These are phyloP conservation scores for Dionaea muscipula DNA, from an alignment of 179 eudicot genomes.

Conservation along the genomic window DNA sequence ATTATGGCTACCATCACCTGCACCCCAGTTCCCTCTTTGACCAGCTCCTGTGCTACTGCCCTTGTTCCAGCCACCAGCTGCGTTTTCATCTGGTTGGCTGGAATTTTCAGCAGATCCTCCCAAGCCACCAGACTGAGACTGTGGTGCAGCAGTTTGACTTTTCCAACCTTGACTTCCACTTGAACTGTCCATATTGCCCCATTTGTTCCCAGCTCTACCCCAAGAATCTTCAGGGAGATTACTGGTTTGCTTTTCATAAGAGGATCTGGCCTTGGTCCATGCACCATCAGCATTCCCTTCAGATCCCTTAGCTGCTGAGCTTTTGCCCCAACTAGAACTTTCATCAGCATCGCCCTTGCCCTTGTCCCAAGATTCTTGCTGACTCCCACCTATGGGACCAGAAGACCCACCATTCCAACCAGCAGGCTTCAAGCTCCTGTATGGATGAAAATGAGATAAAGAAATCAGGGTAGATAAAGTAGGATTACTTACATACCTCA, in stretches of 20 bases:
- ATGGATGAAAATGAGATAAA: no score
- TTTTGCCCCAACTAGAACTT: conserved; percentile 15
- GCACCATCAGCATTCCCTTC: background rate
- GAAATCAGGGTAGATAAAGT: no score
- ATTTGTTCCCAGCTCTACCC: conserved; percentile 19
- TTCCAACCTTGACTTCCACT: conserved; percentile 22
- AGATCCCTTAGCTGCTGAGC: background rate
- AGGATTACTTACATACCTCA: no score
- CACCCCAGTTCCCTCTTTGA: no score
- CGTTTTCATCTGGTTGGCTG: background rate
- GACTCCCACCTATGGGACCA: conserved; percentile 15
- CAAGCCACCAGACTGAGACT: conserved; percentile 20
- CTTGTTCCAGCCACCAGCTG: conserved; percentile 6
- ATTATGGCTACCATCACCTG: background rate
- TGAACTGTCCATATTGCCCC: conserved; percentile 17
- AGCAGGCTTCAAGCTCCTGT: conserved; percentile 14
- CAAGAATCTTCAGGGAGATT: conserved; percentile 21
- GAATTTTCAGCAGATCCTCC: conserved; percentile 2
- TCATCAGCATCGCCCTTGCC: conserved; percentile 7
- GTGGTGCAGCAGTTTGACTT: conserved; percentile 15
- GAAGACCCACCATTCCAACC: conserved; percentile 18
- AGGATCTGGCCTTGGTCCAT: conserved; percentile 21
- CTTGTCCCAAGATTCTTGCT: conserved; percentile 11
- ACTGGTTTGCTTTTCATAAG: conserved; percentile 5
- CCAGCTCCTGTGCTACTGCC: background rate